Evolutionary conservation across 148 eudicot species (phyloP), one percentile per base, ranked within the genome.

Genomic region (Limonium bicolor): DNA sequence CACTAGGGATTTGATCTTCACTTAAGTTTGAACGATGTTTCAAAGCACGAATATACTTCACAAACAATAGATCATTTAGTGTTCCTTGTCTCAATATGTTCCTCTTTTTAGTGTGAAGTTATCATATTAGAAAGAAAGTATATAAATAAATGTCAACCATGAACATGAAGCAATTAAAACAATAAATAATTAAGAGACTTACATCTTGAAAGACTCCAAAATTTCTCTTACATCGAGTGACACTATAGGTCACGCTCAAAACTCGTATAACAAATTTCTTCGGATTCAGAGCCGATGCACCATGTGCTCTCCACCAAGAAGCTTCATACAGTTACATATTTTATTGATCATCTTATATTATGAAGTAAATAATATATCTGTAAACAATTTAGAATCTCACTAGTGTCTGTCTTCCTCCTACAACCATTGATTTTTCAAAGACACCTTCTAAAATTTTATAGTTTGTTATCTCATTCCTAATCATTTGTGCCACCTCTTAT

Each of bases 181-280:
- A n/a, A n/a, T n/a, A n/a, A n/a, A n/a, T n/a, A n/a, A n/a, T n/a
- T n/a, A n/a, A n/a, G n/a, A n/a, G n/a, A 39, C 43, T 39, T 39
- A 39, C 43, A 9, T 39, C 11, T 38, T 38, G 43, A 7, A 39
- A 39, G 8, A 19, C 21, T 18, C 21, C 43, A 21, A n/a, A 19
- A 2, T 39, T 39, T 39, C 12, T 19, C 24, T 39, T 25, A 39
- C 21, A 19, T 39, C 43, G 19, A 18, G 24, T 39, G 12, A 25
- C 43, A 18, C 43, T 17, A 39, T 14, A 39, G 21, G 43, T 39
- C n/a, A 39, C n/a, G 23, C 43, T 39, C 43, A 39, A 25, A 7
- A 39, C n/a, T 5, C 13, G 21, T 38, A 38, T 19, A 38, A 25
- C 43, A 38, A 38, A 38, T 50, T 64, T 75, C 27, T 45, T n/a